A percentile compares a stretch with the other conserved stretches of the same genome.
Evolutionary conservation across 148 eudicot genomes (phyloP).

Genomic region (Chenopodium album): DNA sequence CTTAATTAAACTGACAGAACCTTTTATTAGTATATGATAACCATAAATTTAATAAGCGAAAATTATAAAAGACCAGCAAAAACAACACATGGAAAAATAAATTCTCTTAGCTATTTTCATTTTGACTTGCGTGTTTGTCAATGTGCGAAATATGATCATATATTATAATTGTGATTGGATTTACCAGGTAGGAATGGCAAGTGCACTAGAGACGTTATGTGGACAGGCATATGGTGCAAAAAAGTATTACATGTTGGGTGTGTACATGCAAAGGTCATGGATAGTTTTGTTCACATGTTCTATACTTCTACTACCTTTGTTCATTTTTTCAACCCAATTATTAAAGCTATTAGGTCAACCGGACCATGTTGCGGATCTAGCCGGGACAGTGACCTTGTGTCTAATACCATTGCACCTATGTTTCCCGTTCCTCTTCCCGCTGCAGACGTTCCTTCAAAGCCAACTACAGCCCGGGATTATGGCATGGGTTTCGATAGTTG

Average conservation of each 20-base stretch:
- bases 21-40: too few relatives aligned
- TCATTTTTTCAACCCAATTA: conserved; percentile 35
- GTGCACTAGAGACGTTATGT: conserved; percentile 52
- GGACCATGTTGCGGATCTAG: conserved; percentile 32
- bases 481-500: conserved; percentile 38
- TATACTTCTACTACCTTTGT: conserved; percentile 32
- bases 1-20: too few relatives aligned
- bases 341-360: conserved; percentile 43
- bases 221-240: conserved; percentile 59
- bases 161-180: too few relatives aligned
- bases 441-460: conserved; percentile 46
- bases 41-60: too few relatives aligned
- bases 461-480: conserved; percentile 35
- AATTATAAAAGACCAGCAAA: too few relatives aligned
- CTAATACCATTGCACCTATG: conserved; percentile 41
- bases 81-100: too few relatives aligned
- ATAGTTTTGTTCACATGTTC: conserved; percentile 38
- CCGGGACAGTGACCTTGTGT: conserved; percentile 28
- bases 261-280: conserved; percentile 52
- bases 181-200: background rate
- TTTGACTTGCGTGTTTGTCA: too few relatives aligned
- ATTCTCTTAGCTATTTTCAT: too few relatives aligned
- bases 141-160: too few relatives aligned
- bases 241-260: conserved; percentile 47
- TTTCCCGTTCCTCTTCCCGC: conserved; percentile 46